phyloP scores from a whole-genome alignment of 169 alveolate species.

The Neospora caninum region DNA sequence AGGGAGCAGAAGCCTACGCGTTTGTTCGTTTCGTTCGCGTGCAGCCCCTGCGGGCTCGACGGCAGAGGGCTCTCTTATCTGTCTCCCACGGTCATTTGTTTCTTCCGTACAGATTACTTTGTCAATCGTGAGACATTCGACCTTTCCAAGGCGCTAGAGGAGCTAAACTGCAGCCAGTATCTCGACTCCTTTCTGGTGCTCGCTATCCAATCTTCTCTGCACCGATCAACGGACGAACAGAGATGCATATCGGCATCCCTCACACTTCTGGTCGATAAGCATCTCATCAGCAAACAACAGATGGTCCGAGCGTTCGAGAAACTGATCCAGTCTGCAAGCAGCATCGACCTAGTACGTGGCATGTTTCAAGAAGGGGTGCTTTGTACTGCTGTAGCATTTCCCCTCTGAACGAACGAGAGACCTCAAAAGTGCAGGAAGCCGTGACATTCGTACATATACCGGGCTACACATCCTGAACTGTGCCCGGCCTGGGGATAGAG shows the following conservation, averaged over 20 bases:
- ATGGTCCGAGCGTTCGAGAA: constrained; percentile 62
- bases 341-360: constrained; percentile 49
- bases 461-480: too few relatives aligned
- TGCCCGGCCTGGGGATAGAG: too few relatives aligned
- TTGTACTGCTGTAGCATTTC: not conserved
- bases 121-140: constrained; percentile 40
- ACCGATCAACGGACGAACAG: constrained; percentile 59
- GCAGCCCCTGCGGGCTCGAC: too few relatives aligned
- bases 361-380: not conserved
- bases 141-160: constrained; percentile 51
- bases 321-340: constrained; percentile 58
- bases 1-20: too few relatives aligned
- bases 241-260: constrained; percentile 58
- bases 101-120: constrained; percentile 40
- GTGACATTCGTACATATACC: too few relatives aligned
- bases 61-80: too few relatives aligned
- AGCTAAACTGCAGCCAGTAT: constrained; percentile 51
- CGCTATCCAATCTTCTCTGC: constrained; percentile 62
- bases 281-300: constrained; percentile 60
- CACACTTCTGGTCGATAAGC: constrained; percentile 60
- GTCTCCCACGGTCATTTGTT: too few relatives aligned
- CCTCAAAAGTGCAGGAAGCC: too few relatives aligned
- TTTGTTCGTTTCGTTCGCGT: too few relatives aligned
- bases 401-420: too few relatives aligned
- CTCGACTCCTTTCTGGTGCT: constrained; percentile 57